These are phyloP conservation scores for Eucalyptus rudis DNA, from an alignment of 345 rosid genomes.

Conservation along the genomic window DNA sequence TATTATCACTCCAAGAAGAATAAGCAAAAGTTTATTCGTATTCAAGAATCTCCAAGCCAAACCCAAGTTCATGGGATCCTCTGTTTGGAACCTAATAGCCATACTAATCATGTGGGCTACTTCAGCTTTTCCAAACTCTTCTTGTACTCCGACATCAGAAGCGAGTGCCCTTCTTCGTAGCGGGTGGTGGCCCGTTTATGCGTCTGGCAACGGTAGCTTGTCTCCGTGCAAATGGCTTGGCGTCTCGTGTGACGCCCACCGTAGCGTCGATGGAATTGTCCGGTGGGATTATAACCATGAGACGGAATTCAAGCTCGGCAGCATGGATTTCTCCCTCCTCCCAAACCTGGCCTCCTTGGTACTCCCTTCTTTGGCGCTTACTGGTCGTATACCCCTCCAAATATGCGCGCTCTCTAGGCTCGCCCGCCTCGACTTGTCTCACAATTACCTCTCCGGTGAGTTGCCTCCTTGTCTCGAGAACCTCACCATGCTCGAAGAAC, in stretches of 20 bases:
- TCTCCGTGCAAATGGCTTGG: accelerated
- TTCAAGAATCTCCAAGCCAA: not conserved
- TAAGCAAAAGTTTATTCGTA: not conserved
- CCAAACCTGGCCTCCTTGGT: not conserved
- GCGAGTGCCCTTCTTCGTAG: not conserved
- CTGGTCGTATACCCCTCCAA: not conserved
- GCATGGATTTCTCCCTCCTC: not conserved
- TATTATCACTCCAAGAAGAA: not conserved
- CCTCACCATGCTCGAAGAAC: not conserved
- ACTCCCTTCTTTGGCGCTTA: accelerated
- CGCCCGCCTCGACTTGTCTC: not conserved
- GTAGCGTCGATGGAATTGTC: not conserved
- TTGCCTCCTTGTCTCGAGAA: not conserved
- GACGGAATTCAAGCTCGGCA: accelerated
- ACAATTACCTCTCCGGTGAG: not conserved
- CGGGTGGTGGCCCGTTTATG: not conserved
- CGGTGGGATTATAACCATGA: accelerated
- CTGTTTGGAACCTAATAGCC: not conserved
- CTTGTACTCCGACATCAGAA: not conserved
- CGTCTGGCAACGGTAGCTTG: not conserved
- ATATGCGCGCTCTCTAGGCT: not conserved
- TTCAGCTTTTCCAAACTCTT: not conserved
- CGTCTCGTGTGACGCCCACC: not conserved
- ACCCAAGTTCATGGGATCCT: not conserved
- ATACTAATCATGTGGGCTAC: not conserved